Base-by-base conservation (phyloP, 257 asterid species). In the Rubia yunnanensis region DNA sequence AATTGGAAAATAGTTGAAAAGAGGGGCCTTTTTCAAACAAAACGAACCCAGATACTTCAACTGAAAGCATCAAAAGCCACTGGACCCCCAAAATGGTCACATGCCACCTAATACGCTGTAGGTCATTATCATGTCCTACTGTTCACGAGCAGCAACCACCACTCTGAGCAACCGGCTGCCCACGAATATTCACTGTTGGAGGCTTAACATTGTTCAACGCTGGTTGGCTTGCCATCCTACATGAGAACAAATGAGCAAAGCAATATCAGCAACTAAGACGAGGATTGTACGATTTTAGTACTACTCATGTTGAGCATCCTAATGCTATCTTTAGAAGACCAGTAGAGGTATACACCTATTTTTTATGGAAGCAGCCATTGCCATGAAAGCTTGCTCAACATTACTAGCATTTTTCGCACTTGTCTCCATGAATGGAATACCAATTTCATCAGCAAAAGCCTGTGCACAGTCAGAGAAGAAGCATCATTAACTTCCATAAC, bases 401-500 rank as follows among this genome's bases (percentile, higher is more conserved):
- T 88, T 91, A 34, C 85, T 84, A 57, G 98, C 95, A 82, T 80
- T 78, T 69, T 88, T 91, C 31, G 98, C 96, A 86, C 98, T 91
- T 36, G 98, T 86, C 81, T 88, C 98, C 98, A 91, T 65, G 78
- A 88, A 88, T 32, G 98, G 98, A 76, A 91, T 91, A 60, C 98
- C 98, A 6, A 86, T 85, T 73, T 91, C 96, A 71, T 91, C 96
- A 2, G 98, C 98, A 74, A 88, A 86, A 41, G 89, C 98, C 98
- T 90, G 60, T 17, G 26, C n/a, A 70, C 67, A 65, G 44, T 65
- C 63, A 55, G 75, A 65, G n/a, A 69, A 70, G 62, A 63, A 15
- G 55, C 67, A 10, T 17, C 15, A 64, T 1, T 5, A 24, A 26
- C 58, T 22, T 63, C 71, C 70, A 70, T 46, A 10, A 35, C 22